Evolutionary conservation across 1,139 yeast species (phyloP), one percentile per base, ranked within the genome.

Genomic region (Hansenula lynferdii): DNA sequence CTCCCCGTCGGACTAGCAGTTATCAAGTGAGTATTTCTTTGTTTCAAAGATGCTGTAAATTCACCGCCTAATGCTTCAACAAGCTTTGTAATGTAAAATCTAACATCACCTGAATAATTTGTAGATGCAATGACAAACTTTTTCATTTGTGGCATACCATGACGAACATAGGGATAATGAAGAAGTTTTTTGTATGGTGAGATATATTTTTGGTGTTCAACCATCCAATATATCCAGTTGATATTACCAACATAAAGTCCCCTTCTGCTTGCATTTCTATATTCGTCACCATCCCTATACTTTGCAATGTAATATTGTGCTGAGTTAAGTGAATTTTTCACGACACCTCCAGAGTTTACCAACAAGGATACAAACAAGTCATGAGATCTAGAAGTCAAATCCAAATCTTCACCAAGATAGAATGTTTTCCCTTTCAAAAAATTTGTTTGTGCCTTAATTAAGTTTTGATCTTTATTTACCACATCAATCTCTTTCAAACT

Each of bases 61-160:
- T 61, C 64, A 0, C 92, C 97, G 1, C 97, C 97, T 51, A 86
- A 58, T 0, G 81, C 68, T 14, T 69, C 66, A 8, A 85, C 75
- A n/a, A 92, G 64, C 36, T 70, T 69, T 35, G 80, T 77, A 27
- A 92, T 62, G 51, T 86, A 90, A 17, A 67, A 62, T 31, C 98
- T 67, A 0, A 95, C 84, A 50, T 84, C 94, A 0, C 97, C 97
- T 19, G 85, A 75, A 55, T 85, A 89, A 51, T 86, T 86, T 0
- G 97, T 81, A 6, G 86, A 74, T 5, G 89, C 72, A 9, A 87
- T 74, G 12, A 69, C 63, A 31, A 77, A 60, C 14, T 72, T 69
- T 19, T 66, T 62, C 67, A 85, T 70, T 9, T 67, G 76, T 10
- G 72, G 61, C 24, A 86, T 48, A 3, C 78, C 78, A 12, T 60